A percentile compares a stretch with the other conserved stretches of the same genome.
These are phyloP conservation scores for Wickerhamomyces queroliae DNA, from an alignment of 805 yeast species.

Conservation along the genomic window DNA sequence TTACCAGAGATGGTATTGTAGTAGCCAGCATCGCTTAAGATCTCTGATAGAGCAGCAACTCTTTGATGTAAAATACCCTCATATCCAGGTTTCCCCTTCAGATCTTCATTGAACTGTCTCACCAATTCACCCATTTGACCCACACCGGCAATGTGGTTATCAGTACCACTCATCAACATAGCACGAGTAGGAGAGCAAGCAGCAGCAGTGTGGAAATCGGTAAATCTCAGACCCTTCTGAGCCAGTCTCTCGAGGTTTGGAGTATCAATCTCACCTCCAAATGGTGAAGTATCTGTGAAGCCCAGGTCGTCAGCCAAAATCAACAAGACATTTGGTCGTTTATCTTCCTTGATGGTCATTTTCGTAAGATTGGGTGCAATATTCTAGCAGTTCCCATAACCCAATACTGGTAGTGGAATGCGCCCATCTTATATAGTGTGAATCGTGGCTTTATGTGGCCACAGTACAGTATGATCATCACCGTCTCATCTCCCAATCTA, in stretches of 20 bases:
- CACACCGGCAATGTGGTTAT: conserved; percentile 54
- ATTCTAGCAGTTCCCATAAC: too few relatives aligned
- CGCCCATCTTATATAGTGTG: too few relatives aligned
- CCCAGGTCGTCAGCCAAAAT: conserved; percentile 61
- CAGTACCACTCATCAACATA: conserved; percentile 55
- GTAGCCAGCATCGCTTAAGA: conserved; percentile 37
- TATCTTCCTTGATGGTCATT: too few relatives aligned
- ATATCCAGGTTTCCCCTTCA: conserved; percentile 44
- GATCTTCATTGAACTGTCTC: conserved; percentile 27
- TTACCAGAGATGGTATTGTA: conserved; percentile 50
- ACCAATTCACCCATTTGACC: conserved; percentile 53
- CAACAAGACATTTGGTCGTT: conserved; percentile 46
- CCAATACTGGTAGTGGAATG: too few relatives aligned
- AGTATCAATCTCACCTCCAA: conserved; percentile 54
- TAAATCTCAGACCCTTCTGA: conserved; percentile 38
- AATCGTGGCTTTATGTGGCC: too few relatives aligned
- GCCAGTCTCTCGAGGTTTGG: conserved; percentile 45
- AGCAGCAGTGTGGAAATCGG: conserved; percentile 58
- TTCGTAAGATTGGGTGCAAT: too few relatives aligned
- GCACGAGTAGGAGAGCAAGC: conserved; percentile 64
- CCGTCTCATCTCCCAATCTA: too few relatives aligned
- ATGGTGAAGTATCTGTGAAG: conserved; percentile 47
- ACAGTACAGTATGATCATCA: too few relatives aligned
- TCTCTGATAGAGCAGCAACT: conserved; percentile 50
- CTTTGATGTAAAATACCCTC: conserved; percentile 47